phyloP scores from a whole-genome alignment of 2,329 filamentous ascomycete genomes.

The Trichoderma breve region DNA sequence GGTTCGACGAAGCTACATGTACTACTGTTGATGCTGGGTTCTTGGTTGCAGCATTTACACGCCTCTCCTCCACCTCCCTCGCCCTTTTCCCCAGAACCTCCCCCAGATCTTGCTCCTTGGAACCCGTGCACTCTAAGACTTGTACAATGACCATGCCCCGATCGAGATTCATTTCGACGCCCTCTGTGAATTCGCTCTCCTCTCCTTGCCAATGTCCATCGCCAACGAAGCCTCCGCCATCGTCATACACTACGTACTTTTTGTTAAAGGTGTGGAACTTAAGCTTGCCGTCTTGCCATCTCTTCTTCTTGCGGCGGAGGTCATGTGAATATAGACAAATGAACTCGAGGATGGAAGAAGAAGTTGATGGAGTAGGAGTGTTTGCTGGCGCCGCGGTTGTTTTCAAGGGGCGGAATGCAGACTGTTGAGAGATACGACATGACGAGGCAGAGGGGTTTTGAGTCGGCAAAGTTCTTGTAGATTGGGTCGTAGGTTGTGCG shows the following conservation, averaged over 20 bases:
- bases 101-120: slow-evolving; percentile 73
- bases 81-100: slow-evolving; percentile 69
- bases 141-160: slow-evolving; percentile 74
- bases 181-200: slow-evolving; percentile 62
- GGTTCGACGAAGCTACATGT: neutral
- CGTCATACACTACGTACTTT: slow-evolving; percentile 86
- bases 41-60: slow-evolving; percentile 45
- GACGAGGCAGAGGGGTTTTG: neutral
- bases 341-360: slow-evolving; percentile 76
- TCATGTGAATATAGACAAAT: slow-evolving; percentile 86
- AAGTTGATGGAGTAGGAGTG: slow-evolving; percentile 31
- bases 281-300: slow-evolving; percentile 89
- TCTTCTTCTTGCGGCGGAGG: slow-evolving; percentile 79
- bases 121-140: slow-evolving; percentile 72
- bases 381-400: neutral
- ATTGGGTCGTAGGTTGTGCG: neutral
- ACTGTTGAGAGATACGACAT: neutral
- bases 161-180: slow-evolving; percentile 79
- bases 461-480: neutral
- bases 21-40: slow-evolving; percentile 19
- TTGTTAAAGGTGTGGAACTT: slow-evolving; percentile 90
- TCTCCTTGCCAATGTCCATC: slow-evolving; percentile 75
- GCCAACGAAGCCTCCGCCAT: slow-evolving; percentile 74
- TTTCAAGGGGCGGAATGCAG: neutral
- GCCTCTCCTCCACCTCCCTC: slow-evolving; percentile 53